phyloP scores from a whole-genome alignment of 2,329 filamentous ascomycete species.

The Talaromyces rugulosus region DNA sequence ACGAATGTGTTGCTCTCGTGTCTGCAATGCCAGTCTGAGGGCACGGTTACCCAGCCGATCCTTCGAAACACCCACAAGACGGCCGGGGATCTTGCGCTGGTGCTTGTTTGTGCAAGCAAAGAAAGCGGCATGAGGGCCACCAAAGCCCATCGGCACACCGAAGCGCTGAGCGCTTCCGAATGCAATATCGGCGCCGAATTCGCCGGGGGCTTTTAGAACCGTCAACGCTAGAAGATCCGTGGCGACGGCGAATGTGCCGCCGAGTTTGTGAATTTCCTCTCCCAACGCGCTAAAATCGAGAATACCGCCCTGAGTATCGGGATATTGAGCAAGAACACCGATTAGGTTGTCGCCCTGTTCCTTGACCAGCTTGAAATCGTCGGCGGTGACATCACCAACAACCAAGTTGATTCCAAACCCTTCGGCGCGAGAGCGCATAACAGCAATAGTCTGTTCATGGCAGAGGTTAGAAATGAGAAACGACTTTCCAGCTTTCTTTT shows the following conservation, averaged over 20 bases:
- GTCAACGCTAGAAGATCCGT: constrained; percentile 88
- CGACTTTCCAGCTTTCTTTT: constrained; percentile 71
- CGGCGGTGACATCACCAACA: constrained; percentile 65
- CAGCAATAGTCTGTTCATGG: constrained; percentile 80
- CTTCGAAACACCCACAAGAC: constrained; percentile 86
- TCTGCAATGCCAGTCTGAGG: constrained; percentile 81
- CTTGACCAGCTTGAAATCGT: constrained; percentile 63
- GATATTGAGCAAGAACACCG: constrained; percentile 92
- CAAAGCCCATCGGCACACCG: constrained; percentile 86
- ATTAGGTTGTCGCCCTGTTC: constrained; percentile 76
- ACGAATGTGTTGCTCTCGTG: constrained; percentile 91
- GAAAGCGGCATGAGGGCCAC: constrained; percentile 94
- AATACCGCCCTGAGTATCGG: constrained; percentile 79
- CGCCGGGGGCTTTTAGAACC: constrained; percentile 79
- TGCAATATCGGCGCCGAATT: constrained; percentile 92
- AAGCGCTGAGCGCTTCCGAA: constrained; percentile 91
- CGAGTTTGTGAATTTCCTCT: constrained; percentile 70
- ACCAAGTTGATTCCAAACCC: constrained; percentile 85
- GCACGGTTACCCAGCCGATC: constrained; percentile 79
- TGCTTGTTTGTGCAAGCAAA: constrained; percentile 87
- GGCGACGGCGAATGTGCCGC: constrained; percentile 77
- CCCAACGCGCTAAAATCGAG: constrained; percentile 70
- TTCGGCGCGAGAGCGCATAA: constrained; percentile 78
- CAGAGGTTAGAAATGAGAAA: constrained; percentile 79
- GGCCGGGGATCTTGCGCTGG: constrained; percentile 91